Base-by-base conservation (phyloP, 139 green algal species). In the Chlamydomonas urium region DNA sequence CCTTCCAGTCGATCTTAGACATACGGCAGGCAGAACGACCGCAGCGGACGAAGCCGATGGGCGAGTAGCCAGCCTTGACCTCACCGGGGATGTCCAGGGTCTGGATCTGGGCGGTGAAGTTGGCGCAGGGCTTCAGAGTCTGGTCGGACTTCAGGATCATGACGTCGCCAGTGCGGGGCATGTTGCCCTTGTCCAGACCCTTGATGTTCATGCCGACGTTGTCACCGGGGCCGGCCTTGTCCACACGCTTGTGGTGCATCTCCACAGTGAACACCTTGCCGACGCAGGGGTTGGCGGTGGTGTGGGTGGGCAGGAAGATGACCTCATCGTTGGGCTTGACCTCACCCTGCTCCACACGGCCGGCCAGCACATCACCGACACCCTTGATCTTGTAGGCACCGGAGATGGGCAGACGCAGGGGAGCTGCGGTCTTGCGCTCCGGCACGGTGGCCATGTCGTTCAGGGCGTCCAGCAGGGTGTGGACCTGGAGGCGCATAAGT, bases 131-230 rank as follows among this genome's bases (percentile, higher is more conserved):
- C 85, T 89, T 92, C 75, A 96, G 81, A 71, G 87, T 89, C 36
- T n/a, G 8, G 83, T 96, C 91, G 29, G 79, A 85, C 89, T 96
- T 96, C 45, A 94, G 87, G 77, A 96, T 91, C 91, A 96, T 96
- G 35, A 96, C 91, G 72, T 96, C 91, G 73, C 73, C 91, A 37
- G 87, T 90, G 79, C 90, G 89, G 79, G 91, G 91, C 86, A 95
- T 90, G 90, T 96, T 96, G 73, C 84, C 79, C 90, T 96, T 96
- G 83, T 95, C 90, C 78, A 97, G 85, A 80, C 86, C 86, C 83
- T 99, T 99, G 79, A 99, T 93, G 88, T 99, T 98, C 88, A 99
- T 97, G 88, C 95, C 95, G 31, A 99, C 95, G 83, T 99, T 99
- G 93, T 99, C 95, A 76, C 95, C 95, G 66, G 95, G 93, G 66